phyloP scores from a whole-genome alignment of 768 basidiomycete species.

The Suillus clintonianus region DNA sequence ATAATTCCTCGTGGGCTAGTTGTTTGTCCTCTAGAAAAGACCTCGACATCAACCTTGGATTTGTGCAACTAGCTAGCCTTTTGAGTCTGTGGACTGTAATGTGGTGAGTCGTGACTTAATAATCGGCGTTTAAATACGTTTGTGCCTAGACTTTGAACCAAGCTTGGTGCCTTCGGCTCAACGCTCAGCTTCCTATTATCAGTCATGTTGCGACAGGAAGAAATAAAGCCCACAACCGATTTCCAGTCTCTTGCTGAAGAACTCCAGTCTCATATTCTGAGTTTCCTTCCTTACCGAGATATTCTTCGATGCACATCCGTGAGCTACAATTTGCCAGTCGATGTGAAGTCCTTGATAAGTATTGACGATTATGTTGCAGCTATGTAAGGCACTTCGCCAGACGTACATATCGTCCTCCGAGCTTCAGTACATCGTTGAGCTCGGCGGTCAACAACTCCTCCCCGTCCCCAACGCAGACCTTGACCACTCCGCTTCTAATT shows the following conservation, averaged over 20 bases:
- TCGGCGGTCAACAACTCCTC: background rate
- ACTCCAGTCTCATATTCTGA: background rate
- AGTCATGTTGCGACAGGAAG: background rate
- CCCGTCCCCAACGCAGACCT: background rate
- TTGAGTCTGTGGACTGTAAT: background rate
- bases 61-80: background rate
- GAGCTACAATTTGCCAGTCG: background rate
- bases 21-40: background rate
- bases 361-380: background rate
- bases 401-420: background rate
- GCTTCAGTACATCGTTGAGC: slow-evolving; percentile 1
- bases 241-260: background rate
- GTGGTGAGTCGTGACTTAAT: too few relatives aligned
- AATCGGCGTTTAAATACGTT: too few relatives aligned
- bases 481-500: background rate
- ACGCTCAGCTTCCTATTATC: background rate
- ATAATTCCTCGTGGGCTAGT: slow-evolving; percentile 6
- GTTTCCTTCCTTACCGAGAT: background rate
- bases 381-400: background rate
- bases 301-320: background rate
- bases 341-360: background rate
- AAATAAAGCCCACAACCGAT: background rate
- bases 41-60: background rate
- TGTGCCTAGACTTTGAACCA: background rate
- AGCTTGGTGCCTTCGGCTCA: too few relatives aligned